These are phyloP conservation scores for Mycena belliarum DNA, from an alignment of 768 basidiomycete genomes.

Conservation along the genomic window DNA sequence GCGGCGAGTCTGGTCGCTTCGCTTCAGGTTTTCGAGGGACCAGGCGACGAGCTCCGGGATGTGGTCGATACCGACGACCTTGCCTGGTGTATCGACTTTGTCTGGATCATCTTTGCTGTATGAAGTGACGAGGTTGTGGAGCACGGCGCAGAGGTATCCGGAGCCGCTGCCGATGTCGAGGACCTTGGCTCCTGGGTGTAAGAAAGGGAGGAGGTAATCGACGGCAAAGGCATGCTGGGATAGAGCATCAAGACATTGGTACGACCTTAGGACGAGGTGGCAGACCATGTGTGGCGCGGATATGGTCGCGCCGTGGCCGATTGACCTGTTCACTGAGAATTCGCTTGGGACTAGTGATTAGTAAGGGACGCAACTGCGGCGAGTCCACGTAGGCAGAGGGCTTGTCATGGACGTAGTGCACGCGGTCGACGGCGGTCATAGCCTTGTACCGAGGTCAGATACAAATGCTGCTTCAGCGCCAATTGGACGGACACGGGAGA, in stretches of 20 bases:
- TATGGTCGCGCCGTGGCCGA: slow-evolving; percentile 88
- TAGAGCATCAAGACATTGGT: background rate
- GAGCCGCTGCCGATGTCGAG: slow-evolving; percentile 92
- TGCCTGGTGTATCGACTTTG: slow-evolving; percentile 36
- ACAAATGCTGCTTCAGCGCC: background rate
- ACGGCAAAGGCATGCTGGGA: slow-evolving; percentile 80
- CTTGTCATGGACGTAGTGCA: slow-evolving; percentile 57
- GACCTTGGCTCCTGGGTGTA: slow-evolving; percentile 70
- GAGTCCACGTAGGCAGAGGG: slow-evolving; percentile 73
- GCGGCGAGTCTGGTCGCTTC: slow-evolving; percentile 56
- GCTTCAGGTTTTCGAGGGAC: slow-evolving; percentile 66
- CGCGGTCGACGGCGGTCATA: slow-evolving; percentile 69
- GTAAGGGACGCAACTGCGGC: slow-evolving; percentile 56
- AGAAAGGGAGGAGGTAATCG: slow-evolving; percentile 73
- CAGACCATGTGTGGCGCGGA: slow-evolving; percentile 96
- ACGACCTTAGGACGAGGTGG: background rate
- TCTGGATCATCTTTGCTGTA: slow-evolving; percentile 25
- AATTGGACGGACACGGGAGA: slow-evolving; percentile 49
- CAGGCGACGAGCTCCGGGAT: slow-evolving; percentile 74
- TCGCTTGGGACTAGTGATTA: background rate
- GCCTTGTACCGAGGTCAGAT: slow-evolving; percentile 44
- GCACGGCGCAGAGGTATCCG: slow-evolving; percentile 82
- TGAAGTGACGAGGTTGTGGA: slow-evolving; percentile 59
- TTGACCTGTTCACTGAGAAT: slow-evolving; percentile 47
- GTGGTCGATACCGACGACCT: slow-evolving; percentile 90